phyloP scores from a whole-genome alignment of 495 filamentous ascomycete species.

The Pseudomonodictys pantanalensis region DNA sequence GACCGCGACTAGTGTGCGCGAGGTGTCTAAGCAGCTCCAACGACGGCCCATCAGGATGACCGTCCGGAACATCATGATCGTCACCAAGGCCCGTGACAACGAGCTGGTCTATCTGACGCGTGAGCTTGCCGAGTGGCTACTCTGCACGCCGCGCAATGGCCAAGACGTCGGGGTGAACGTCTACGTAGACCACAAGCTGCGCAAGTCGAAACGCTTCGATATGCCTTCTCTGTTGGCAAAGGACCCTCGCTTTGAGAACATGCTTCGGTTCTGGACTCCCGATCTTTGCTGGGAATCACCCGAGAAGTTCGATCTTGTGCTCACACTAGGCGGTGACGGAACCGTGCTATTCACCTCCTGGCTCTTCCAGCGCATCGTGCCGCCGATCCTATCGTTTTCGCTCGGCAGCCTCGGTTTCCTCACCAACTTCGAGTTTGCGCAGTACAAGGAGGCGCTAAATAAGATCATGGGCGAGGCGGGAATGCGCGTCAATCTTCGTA shows the following conservation, averaged over 20 bases:
- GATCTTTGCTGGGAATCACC: conserved; percentile 87
- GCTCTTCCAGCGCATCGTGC: conserved; percentile 91
- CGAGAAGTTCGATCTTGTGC: conserved; percentile 87
- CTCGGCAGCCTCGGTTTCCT: conserved; percentile 88
- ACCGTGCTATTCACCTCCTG: conserved; percentile 90
- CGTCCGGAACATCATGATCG: conserved; percentile 88
- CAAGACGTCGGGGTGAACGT: conserved; percentile 80
- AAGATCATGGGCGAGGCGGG: conserved; percentile 85
- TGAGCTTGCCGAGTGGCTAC: conserved; percentile 79
- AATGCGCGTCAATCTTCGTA: conserved; percentile 91
- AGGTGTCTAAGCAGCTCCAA: conserved; percentile 91
- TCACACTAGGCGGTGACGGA: conserved; percentile 89
- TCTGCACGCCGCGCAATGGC: conserved; percentile 78
- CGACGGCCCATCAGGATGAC: conserved; percentile 82
- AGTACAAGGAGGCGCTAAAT: conserved; percentile 77
- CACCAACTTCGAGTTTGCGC: conserved; percentile 85
- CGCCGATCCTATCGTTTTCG: conserved; percentile 83
- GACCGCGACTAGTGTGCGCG: conserved; percentile 89
- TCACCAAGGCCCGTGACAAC: conserved; percentile 95
- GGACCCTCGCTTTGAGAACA: conserved; percentile 66
- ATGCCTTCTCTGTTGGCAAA: conserved; percentile 66
- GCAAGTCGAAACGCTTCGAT: conserved; percentile 82
- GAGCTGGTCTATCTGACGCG: conserved; percentile 79
- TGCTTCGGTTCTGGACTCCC: conserved; percentile 91
- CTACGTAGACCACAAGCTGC: conserved; percentile 89